Conservation (phyloP, 208 protist genomes). For the Crithidia fasciculata region DNA sequence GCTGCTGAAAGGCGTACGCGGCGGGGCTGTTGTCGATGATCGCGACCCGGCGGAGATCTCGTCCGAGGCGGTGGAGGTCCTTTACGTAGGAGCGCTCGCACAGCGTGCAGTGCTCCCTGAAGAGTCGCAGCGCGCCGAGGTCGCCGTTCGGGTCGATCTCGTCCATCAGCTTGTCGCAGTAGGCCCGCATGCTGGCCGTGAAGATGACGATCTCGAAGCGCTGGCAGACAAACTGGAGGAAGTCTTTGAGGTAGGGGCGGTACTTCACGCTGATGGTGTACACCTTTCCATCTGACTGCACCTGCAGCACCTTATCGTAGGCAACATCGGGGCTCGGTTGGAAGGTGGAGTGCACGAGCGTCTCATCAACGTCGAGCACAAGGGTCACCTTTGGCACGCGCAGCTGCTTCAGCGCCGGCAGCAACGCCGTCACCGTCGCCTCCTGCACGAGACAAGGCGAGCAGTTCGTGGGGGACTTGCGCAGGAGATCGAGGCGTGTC, state of each 20-base stretch:
- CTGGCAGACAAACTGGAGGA: constrained; percentile 49
- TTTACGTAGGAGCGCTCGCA: constrained; percentile 60
- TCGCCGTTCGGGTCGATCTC: constrained; percentile 48
- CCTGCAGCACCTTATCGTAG: constrained; percentile 46
- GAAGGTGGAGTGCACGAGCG: constrained; percentile 59
- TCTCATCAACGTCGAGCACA: constrained; percentile 66
- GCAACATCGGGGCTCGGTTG: constrained; percentile 29
- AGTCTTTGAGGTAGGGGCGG: constrained; percentile 59
- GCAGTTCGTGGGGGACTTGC: constrained; percentile 38
- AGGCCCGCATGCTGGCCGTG: constrained; percentile 56
- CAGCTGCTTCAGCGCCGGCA: constrained; percentile 36
- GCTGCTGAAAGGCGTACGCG: constrained; percentile 73
- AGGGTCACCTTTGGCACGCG: constrained; percentile 37
- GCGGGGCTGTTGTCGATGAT: constrained; percentile 77
- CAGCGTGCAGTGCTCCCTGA: constrained; percentile 61
- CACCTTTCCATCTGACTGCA: constrained; percentile 28
- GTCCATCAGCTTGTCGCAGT: constrained; percentile 60
- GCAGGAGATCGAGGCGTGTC: constrained; percentile 38
- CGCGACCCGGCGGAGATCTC: constrained; percentile 43
- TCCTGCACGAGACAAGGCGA: constrained; percentile 40
- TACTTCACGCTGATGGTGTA: constrained; percentile 57
- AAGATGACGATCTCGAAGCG: constrained; percentile 75
- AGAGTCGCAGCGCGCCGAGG: constrained; percentile 54
- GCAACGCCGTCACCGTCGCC: constrained; percentile 13
- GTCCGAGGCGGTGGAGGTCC: constrained; percentile 58